Percentiles rank a stretch among this genome's conserved stretches.
Evolutionary conservation across 1,284 basidiomycete species (phyloP).

Genomic region (Xerocomus nothofagi): DNA sequence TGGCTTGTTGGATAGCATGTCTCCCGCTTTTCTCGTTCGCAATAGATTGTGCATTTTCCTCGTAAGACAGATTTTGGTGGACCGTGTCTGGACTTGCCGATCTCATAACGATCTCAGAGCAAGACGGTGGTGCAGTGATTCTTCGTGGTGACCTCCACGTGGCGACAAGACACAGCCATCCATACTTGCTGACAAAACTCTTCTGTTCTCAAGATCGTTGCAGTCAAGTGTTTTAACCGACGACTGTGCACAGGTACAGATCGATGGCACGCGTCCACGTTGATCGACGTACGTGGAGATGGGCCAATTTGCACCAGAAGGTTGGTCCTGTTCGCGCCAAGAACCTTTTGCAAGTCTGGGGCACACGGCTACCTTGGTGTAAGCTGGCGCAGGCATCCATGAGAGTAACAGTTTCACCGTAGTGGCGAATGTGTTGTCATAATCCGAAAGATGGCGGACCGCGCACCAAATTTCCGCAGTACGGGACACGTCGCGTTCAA

Average conservation of each 20-base stretch:
- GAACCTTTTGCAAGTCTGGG: not conserved
- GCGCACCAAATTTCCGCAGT: constrained; percentile 7
- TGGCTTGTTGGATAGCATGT: not conserved
- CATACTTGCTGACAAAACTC: not conserved
- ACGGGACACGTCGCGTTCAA: constrained; percentile 25
- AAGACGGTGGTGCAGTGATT: not conserved
- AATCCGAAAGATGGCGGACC: not conserved
- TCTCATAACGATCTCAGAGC: constrained; percentile 1
- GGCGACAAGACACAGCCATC: constrained; percentile 4
- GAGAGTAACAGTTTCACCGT: not conserved
- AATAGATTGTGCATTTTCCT: constrained; percentile 9
- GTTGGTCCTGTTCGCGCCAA: not conserved
- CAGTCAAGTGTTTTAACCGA: not conserved
- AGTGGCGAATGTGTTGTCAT: too few relatives aligned
- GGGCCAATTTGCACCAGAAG: too few relatives aligned
- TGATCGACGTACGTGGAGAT: not conserved
- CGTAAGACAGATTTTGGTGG: not conserved
- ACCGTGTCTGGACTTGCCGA: not conserved
- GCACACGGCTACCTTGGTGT: not conserved
- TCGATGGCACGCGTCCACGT: not conserved
- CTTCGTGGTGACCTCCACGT: constrained; percentile 16
- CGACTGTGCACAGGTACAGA: not conserved
- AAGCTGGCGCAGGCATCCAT: not conserved
- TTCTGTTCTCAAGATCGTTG: not conserved
- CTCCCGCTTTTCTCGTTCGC: not conserved